These are phyloP conservation scores for Monilinia laxa DNA, from an alignment of 2,329 filamentous ascomycete species.

Conservation along the genomic window DNA sequence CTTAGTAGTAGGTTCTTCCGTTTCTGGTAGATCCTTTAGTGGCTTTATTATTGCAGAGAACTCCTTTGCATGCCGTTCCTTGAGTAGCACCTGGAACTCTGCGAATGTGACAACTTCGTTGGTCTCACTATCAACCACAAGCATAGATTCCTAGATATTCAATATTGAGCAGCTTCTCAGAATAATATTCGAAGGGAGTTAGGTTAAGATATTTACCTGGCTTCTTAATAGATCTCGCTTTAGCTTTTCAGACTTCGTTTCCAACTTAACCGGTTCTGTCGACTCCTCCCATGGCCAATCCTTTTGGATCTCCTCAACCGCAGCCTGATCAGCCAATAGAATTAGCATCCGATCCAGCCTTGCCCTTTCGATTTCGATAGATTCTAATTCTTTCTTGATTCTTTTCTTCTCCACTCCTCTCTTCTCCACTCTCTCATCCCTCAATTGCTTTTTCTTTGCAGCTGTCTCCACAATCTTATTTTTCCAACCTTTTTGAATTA, in stretches of 20 bases:
- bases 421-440: neutral
- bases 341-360: neutral
- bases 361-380: too few relatives aligned
- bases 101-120: neutral
- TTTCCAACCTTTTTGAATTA: neutral
- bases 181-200: too few relatives aligned
- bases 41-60: neutral
- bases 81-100: conserved; percentile 1
- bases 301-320: neutral
- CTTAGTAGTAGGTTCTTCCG: neutral
- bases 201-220: neutral
- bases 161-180: neutral
- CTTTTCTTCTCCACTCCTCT: neutral
- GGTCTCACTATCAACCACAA: conserved; percentile 3
- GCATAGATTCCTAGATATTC: neutral
- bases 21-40: neutral
- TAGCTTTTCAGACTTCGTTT: neutral
- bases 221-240: neutral
- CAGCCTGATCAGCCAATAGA: neutral
- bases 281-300: neutral
- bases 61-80: neutral
- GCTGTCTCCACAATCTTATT: neutral
- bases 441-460: neutral
- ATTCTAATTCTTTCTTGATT: too few relatives aligned
- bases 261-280: neutral